phyloP scores from a whole-genome alignment of 352 stramenopile species.

The Phytophthora ohioensis region DNA sequence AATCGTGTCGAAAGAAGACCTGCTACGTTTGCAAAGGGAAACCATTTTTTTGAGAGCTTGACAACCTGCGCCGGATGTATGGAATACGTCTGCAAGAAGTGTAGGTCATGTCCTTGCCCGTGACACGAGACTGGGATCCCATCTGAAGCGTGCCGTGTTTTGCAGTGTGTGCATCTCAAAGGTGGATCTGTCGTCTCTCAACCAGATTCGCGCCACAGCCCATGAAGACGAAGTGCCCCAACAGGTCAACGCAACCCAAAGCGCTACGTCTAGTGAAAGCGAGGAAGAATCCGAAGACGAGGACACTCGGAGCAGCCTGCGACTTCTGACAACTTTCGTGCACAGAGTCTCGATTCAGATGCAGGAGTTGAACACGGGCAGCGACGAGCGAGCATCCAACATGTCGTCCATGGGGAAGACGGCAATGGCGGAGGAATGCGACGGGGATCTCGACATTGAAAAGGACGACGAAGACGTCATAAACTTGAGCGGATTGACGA shows the following conservation, averaged over 20 bases:
- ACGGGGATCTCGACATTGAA: not conserved
- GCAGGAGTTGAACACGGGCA: conserved; percentile 13
- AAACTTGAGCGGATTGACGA: conserved; percentile 7
- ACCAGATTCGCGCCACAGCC: not conserved
- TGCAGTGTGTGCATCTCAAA: conserved; percentile 21
- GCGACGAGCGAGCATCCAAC: conserved; percentile 15
- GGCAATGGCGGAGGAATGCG: conserved; percentile 9
- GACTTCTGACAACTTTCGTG: conserved; percentile 16
- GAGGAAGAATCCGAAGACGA: conserved; percentile 6
- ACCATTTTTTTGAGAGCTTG: conserved; percentile 29
- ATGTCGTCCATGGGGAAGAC: conserved; percentile 18
- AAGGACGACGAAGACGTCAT: conserved; percentile 15
- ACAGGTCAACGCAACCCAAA: too few relatives aligned
- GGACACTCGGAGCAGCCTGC: conserved; percentile 9
- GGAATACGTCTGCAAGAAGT: conserved; percentile 23
- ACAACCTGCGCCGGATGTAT: conserved; percentile 17
- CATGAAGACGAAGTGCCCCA: not conserved
- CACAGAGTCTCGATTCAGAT: conserved; percentile 21
- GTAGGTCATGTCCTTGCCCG: conserved; percentile 16
- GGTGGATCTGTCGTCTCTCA: conserved; percentile 7
- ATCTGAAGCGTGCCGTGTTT: conserved; percentile 16
- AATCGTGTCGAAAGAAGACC: conserved; percentile 2
- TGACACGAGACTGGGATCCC: not conserved
- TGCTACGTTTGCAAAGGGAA: conserved; percentile 20
- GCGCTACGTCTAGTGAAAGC: too few relatives aligned